These are phyloP conservation scores for Paramecium bursaria DNA, from an alignment of 73 alveolate genomes.

Conservation along the genomic window DNA sequence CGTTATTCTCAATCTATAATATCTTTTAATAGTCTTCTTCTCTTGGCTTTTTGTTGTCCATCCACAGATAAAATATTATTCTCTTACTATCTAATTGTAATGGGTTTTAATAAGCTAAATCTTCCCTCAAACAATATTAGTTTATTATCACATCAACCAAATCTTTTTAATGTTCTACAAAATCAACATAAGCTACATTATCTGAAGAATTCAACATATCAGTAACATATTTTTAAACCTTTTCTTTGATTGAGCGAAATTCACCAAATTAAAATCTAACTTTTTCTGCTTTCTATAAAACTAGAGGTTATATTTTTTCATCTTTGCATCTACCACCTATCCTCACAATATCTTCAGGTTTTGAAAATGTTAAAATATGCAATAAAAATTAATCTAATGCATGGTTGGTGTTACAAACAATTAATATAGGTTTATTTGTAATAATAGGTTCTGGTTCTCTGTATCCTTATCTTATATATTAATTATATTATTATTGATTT, in stretches of 20 bases:
- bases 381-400: conserved; percentile 84
- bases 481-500: too few relatives aligned
- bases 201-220: neutral
- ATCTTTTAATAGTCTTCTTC: neutral
- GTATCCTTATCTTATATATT: too few relatives aligned
- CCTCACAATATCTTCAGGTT: conserved; percentile 78
- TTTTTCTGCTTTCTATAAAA: neutral
- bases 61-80: conserved; percentile 1
- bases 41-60: conserved; percentile 17
- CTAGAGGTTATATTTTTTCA: too few relatives aligned
- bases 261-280: neutral
- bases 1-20: too few relatives aligned
- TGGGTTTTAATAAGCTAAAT: neutral
- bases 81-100: neutral
- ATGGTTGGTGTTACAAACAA: conserved; percentile 87
- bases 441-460: too few relatives aligned
- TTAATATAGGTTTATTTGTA: conserved; percentile 75
- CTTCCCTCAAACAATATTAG: conserved; percentile 5
- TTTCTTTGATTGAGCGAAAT: neutral
- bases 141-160: neutral
- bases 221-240: neutral
- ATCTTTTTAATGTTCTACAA: neutral
- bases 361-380: conserved; percentile 72
- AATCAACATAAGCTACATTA: neutral
- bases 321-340: conserved; percentile 84